Evolutionary conservation across 1,284 basidiomycete genomes (phyloP).

Genomic region (Ustilago nuda): DNA sequence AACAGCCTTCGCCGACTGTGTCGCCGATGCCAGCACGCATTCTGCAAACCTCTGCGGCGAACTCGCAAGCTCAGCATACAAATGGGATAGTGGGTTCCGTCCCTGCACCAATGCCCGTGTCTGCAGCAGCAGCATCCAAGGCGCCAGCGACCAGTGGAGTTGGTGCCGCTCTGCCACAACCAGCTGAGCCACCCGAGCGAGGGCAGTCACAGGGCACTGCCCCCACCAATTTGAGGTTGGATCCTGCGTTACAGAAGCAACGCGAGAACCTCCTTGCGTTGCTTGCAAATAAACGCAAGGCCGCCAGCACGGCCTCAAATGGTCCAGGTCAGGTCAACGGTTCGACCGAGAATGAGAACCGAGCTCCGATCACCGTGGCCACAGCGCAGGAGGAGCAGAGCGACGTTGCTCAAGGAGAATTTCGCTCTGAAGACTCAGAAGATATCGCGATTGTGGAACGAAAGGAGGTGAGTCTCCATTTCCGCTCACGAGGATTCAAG

Average conservation of each 20-base stretch:
- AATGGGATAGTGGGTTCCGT: background rate
- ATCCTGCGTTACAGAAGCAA: constrained; percentile 38
- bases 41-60: background rate
- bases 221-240: constrained; percentile 11
- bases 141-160: background rate
- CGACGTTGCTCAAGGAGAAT: background rate
- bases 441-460: background rate
- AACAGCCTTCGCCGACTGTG: constrained; percentile 16
- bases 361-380: background rate
- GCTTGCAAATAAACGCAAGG: constrained; percentile 36
- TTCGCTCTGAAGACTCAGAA: no score
- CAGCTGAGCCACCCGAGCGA: background rate
- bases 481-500: background rate
- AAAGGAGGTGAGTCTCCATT: constrained; percentile 21
- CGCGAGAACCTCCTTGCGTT: constrained; percentile 31
- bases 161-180: background rate
- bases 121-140: background rate
- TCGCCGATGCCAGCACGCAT: constrained; percentile 23
- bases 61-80: background rate
- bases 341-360: background rate
- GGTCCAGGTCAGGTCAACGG: background rate
- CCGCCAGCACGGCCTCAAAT: background rate
- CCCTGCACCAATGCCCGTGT: background rate
- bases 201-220: no score
- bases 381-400: background rate